Evolutionary conservation across 2,329 filamentous ascomycete species (phyloP).

Genomic region (Cyphellophora attinorum): DNA sequence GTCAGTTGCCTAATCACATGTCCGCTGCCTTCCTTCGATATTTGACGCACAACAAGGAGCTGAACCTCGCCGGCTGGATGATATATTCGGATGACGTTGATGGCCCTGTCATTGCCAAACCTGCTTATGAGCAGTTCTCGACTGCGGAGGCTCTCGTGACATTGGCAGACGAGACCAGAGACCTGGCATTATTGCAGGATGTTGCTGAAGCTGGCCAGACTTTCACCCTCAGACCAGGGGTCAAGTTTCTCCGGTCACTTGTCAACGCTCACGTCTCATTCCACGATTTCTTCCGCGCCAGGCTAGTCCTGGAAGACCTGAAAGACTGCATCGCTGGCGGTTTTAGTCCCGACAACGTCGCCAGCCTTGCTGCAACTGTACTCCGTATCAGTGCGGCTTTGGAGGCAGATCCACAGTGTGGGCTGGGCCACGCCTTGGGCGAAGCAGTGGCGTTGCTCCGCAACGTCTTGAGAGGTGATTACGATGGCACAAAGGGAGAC

Average conservation of each 20-base stretch:
- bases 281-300: slow-evolving; percentile 11
- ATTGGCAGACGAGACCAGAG: slow-evolving; percentile 42
- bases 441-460: slow-evolving; percentile 7
- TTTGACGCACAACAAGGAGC: slow-evolving; percentile 34
- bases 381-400: slow-evolving; percentile 10
- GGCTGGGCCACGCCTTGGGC: slow-evolving; percentile 2
- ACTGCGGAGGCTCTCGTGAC: slow-evolving; percentile 45
- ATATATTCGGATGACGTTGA: slow-evolving; percentile 43
- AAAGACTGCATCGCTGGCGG: slow-evolving; percentile 15
- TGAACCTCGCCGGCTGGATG: slow-evolving; percentile 44
- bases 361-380: slow-evolving; percentile 26
- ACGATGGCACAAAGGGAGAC: slow-evolving; percentile 7
- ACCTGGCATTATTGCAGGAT: slow-evolving; percentile 21
- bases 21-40: slow-evolving; percentile 44
- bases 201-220: slow-evolving; percentile 3
- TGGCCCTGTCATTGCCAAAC: slow-evolving; percentile 40
- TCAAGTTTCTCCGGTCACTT: slow-evolving; percentile 13
- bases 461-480: slow-evolving; percentile 11
- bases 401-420: slow-evolving; percentile 1
- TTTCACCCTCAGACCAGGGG: slow-evolving; percentile 7
- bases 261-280: slow-evolving; percentile 8
- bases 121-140: slow-evolving; percentile 35
- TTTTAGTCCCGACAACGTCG: slow-evolving; percentile 21
- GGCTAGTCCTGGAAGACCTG: slow-evolving; percentile 6
- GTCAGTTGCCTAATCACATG: slow-evolving; percentile 16